Evolutionary conservation across 1,284 basidiomycete genomes (phyloP), one percentile per base, ranked within the genome.

Genomic region (Pisolithus thermaeus): DNA sequence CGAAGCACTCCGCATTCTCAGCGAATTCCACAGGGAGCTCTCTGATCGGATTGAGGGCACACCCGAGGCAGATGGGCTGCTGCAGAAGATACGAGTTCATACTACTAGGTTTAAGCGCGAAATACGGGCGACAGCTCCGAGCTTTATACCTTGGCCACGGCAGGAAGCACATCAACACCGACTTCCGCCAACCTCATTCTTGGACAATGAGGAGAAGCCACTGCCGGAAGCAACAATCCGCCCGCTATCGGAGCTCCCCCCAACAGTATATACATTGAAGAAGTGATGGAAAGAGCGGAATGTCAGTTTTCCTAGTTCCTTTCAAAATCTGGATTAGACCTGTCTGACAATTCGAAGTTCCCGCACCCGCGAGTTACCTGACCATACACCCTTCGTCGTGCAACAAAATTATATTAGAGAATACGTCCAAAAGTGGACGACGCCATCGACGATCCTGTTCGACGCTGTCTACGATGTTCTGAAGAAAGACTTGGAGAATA

Each of bases 301-400:
- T 67, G 84, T 85, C 63, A 45, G 76, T 62, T 8, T 49, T 4
- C 11, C 12, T 28, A 0, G 11, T 25, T 32, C 18, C 30, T 12
- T 25, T 6, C 1, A 20, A 20, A 20, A 5, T 38, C 16, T 27
- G 43, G 18, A 5, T 8, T 14, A 41, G 11, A 7, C n/a, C 30
- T 8, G 18, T 4, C 5, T 8, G 2, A 3, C 1, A 1, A 11
- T 20, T 9, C 9, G 8, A 14, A 89, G 87, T 7, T 77, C 84
- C 0, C 75, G 79, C 0, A 84, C 84, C 0, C 79, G 84, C 3
- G 84, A 89, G 59, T 70, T 89, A 0, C 84, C 86, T 0, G 81
- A 77, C 12, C 77, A 79, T 55, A 79, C 76, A 52, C 86, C 86
- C 0, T 88, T 84, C 55, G 70, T 78, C 0, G 81, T 86, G 0